Evolutionary conservation across 164 flowering plant genomes (phyloP).

Genomic region (Aristolochia contorta): DNA sequence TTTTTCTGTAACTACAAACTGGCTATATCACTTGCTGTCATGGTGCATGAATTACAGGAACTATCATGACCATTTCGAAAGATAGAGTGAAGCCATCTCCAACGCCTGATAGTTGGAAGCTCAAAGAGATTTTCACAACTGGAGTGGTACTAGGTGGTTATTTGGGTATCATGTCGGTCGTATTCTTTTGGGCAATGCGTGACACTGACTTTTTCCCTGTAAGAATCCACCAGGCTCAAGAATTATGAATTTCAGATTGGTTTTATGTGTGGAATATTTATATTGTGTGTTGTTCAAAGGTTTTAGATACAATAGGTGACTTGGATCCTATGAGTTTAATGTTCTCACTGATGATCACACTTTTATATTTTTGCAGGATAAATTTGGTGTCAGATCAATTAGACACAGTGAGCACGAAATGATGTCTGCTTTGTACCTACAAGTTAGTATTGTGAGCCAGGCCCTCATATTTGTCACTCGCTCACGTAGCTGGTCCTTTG

Average conservation of each 20-base stretch:
- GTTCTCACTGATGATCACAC: not conserved
- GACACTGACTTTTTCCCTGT: conserved; percentile 78
- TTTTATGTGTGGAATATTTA: too few relatives aligned
- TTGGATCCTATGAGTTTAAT: too few relatives aligned
- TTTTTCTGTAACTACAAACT: too few relatives aligned
- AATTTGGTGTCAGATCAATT: conserved; percentile 42
- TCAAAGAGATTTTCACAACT: conserved; percentile 89
- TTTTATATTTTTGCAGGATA: conserved; percentile 34
- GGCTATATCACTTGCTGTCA: not conserved
- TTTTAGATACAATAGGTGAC: too few relatives aligned
- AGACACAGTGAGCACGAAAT: conserved; percentile 33
- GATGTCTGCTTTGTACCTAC: conserved; percentile 89
- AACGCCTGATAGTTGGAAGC: conserved; percentile 92
- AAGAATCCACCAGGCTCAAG: conserved; percentile 6
- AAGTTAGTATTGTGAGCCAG: conserved; percentile 97
- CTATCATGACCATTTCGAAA: conserved; percentile 97
- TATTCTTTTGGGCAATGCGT: conserved; percentile 81
- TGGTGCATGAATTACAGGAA: conserved; percentile 35
- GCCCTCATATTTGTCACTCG: conserved; percentile 91
- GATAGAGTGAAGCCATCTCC: conserved; percentile 98
- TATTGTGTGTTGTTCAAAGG: too few relatives aligned
- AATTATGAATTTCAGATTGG: not conserved
- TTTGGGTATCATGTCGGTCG: conserved; percentile 81
- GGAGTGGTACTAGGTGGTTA: conserved; percentile 89
- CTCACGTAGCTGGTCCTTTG: conserved; percentile 85